These are phyloP conservation scores for Kwoniella mangroviensis DNA, from an alignment of 768 basidiomycete genomes.

Conservation along the genomic window DNA sequence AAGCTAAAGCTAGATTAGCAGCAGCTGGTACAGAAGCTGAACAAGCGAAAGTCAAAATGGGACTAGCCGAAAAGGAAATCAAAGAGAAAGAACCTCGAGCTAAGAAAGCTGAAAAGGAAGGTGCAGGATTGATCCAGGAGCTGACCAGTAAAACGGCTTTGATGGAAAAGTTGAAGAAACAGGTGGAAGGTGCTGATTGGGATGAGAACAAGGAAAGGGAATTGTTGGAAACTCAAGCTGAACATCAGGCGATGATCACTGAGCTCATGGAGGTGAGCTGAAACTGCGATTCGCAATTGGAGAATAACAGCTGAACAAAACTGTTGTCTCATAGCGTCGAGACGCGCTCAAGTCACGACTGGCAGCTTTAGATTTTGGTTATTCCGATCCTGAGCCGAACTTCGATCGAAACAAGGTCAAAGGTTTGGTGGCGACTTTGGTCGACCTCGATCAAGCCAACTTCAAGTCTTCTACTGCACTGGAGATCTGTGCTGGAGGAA, in stretches of 20 bases:
- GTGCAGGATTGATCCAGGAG: conserved; percentile 72
- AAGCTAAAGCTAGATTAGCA: conserved; percentile 74
- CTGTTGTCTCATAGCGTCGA: conserved; percentile 37
- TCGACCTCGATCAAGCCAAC: conserved; percentile 72
- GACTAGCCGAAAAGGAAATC: conserved; percentile 77
- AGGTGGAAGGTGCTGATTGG: conserved; percentile 72
- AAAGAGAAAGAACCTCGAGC: conserved; percentile 74
- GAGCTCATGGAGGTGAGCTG: conserved; percentile 67
- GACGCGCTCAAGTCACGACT: conserved; percentile 67
- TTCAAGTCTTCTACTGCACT: conserved; percentile 83
- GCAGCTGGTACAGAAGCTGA: conserved; percentile 83
- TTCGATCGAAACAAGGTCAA: conserved; percentile 88
- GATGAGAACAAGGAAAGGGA: conserved; percentile 73
- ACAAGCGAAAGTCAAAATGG: conserved; percentile 75
- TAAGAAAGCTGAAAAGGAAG: conserved; percentile 84
- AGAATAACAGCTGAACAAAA: not conserved
- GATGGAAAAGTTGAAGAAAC: conserved; percentile 65
- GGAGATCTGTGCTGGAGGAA: conserved; percentile 87
- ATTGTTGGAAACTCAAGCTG: conserved; percentile 62
- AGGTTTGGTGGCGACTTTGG: conserved; percentile 87
- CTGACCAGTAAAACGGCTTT: conserved; percentile 61
- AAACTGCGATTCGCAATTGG: not conserved
- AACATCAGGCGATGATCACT: conserved; percentile 66
- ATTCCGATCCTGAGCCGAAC: conserved; percentile 71
- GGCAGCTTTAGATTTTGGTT: conserved; percentile 79